These are phyloP conservation scores for Aureobasidium namibiae DNA, from an alignment of 2,329 filamentous ascomycete species.

Conservation along the genomic window DNA sequence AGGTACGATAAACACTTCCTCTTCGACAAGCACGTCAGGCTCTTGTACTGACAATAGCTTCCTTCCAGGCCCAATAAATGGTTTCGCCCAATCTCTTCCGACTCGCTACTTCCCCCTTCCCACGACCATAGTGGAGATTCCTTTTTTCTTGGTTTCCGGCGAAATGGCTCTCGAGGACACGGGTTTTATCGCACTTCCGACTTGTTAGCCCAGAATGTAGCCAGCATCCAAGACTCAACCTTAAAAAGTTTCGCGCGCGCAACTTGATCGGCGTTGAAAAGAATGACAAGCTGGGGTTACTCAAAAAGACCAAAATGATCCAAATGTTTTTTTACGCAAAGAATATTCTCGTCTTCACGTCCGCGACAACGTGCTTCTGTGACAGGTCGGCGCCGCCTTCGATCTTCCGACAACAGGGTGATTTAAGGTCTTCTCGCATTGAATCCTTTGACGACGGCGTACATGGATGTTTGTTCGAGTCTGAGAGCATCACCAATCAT, in stretches of 20 bases:
- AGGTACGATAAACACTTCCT: conserved; percentile 48
- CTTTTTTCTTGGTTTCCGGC: conserved; percentile 9
- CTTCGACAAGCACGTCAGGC: background rate
- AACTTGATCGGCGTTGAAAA: conserved; percentile 8
- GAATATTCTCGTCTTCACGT: background rate
- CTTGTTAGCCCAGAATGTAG: conserved; percentile 11
- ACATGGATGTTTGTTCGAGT: no score
- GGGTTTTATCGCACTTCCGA: background rate
- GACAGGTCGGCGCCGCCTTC: no score
- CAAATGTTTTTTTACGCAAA: conserved; percentile 9
- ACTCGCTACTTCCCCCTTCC: background rate
- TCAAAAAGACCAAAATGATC: background rate
- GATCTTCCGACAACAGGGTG: no score
- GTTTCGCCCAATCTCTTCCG: conserved; percentile 12
- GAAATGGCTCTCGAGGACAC: conserved; percentile 3
- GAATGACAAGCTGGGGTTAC: conserved; percentile 6
- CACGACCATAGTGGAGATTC: background rate
- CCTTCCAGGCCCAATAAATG: conserved; percentile 9
- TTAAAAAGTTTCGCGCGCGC: background rate
- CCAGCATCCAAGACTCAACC: background rate
- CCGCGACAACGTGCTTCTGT: background rate
- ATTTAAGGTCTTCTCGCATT: no score
- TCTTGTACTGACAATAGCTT: background rate
- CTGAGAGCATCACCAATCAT: no score
- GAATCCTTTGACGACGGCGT: no score